Evolutionary conservation across 345 rosid genomes (phyloP), one percentile per base, ranked within the genome.

Genomic region (Eucalyptus globulus): DNA sequence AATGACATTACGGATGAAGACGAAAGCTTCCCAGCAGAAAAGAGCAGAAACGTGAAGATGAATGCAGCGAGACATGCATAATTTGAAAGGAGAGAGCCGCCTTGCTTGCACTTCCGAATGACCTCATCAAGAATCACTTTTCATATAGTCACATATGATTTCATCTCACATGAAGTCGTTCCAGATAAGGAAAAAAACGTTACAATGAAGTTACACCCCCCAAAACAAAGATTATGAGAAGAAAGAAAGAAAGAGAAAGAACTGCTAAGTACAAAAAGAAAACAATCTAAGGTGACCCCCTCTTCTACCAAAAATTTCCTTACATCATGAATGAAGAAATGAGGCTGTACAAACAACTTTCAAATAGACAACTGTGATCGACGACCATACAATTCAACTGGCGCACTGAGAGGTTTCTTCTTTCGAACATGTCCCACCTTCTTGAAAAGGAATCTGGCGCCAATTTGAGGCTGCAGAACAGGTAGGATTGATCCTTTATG

Each of bases 251-350:
- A 5, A 72, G 26, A 72, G 2, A 37, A 14, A 37, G 81, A 72
- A 72, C 83, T 4, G 27, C 53, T 67, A 87, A 91, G 87, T 87
- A 88, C 88, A 91, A 89, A 89, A 56, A 47, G 88, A 62, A 85
- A 87, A 51, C 54, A 72, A 76, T 86, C 87, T 86, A 62, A 58
- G 81, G 5, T 92, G 90, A 67, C 85, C 86, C 86, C 89, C 89
- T 90, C 87, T 91, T 88, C 95, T 92, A 93, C 92, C 95, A 93
- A 95, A 94, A 94, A 54, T 93, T 92, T 95, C 92, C 93, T 94
- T 95, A 93, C 95, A 96, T 9, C 93, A 93, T 95, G 97, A 96
- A 97, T 95, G 93, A 95, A 95, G 96, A 95, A 92, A 94, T 94
- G 95, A 92, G 89, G 87, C 99, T 97, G 96, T 96, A 96, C 97